These are phyloP conservation scores for Pyricularia pennisetigena DNA, from an alignment of 2,329 filamentous ascomycete species.

Conservation along the genomic window DNA sequence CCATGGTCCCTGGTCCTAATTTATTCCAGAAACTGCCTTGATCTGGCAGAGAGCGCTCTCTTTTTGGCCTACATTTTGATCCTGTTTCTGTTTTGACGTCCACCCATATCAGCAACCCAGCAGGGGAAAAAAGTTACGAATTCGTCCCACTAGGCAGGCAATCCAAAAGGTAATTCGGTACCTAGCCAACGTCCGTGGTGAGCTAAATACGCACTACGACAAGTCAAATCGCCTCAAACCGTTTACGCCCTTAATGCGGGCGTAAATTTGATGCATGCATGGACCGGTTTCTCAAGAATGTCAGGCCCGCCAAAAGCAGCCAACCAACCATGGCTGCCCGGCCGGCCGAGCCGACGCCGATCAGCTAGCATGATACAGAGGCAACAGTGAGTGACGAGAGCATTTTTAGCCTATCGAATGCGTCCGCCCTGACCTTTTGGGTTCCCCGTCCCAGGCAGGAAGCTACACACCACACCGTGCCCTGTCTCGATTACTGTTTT, in stretches of 20 bases:
- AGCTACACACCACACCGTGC: not conserved
- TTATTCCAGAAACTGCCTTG: too few relatives aligned
- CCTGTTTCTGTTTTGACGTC: not conserved
- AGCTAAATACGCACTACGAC: not conserved
- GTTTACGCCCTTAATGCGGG: not conserved
- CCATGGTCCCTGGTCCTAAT: too few relatives aligned
- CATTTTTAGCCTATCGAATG: not conserved
- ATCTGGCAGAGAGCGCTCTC: too few relatives aligned
- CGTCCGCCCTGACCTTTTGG: not conserved
- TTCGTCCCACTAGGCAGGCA: not conserved
- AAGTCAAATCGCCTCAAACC: not conserved
- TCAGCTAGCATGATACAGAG: not conserved
- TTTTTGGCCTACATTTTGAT: not conserved
- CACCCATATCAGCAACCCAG: not conserved
- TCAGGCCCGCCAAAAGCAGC: not conserved
- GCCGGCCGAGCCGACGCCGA: not conserved
- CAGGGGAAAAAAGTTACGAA: too few relatives aligned
- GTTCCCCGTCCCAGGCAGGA: not conserved
- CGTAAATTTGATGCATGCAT: not conserved
- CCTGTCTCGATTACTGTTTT: not conserved
- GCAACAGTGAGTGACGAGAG: not conserved
- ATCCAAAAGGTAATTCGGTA: not conserved
- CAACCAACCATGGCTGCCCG: not conserved
- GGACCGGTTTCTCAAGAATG: not conserved
- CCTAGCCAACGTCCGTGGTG: not conserved